Base-by-base conservation (phyloP, 331 rosid species). In the Quercus lobata region DNA sequence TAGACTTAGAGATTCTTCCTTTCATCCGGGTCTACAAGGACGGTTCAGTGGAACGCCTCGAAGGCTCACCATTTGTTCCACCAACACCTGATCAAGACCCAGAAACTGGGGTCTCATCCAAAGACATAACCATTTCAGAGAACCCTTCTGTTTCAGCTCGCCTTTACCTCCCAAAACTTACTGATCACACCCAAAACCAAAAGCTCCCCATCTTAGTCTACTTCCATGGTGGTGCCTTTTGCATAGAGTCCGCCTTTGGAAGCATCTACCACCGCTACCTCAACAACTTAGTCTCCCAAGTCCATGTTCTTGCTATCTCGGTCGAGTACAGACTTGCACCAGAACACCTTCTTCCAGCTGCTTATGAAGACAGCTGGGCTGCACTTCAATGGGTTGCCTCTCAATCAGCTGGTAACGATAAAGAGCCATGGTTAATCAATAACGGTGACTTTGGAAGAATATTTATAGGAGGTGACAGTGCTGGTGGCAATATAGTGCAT, bases 1-100 rank as follows among this genome's bases (percentile, higher is more conserved):
- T 85, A 49, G 86, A 57, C 12, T 78, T 29, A 54, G 88, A 85
- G 76, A 66, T 85, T 80, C 84, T 81, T 6, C 83, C 86, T 5
- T 72, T 65, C 1, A 72, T 85, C 4, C 34, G 84, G 8, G 82
- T 85, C 66, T 85, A 79, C 78, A 85, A 68, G 5, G 85, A 82
- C 57, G 88, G 88, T 79, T 41, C 46, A 41, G 46, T 41, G 46
- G 12, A 41, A 41, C 46, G 46, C 46, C 46, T 41, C 12, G 46
- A 41, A 41, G 46, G 46, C 46, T 0, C 46, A 41, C 46, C 46
- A 8, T 41, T 41, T 41, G 46, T 11, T 8, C 46, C 46, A 41
- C 46, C 46, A 41, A 41, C 46, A 41, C 46, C 46, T 41, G 46
- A 41, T 41, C 12, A 41, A 41, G 46, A 41, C 46, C 46, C 46